Evolutionary conservation across 352 stramenopile species (phyloP).

Genomic region (Phytophthora cactorum): DNA sequence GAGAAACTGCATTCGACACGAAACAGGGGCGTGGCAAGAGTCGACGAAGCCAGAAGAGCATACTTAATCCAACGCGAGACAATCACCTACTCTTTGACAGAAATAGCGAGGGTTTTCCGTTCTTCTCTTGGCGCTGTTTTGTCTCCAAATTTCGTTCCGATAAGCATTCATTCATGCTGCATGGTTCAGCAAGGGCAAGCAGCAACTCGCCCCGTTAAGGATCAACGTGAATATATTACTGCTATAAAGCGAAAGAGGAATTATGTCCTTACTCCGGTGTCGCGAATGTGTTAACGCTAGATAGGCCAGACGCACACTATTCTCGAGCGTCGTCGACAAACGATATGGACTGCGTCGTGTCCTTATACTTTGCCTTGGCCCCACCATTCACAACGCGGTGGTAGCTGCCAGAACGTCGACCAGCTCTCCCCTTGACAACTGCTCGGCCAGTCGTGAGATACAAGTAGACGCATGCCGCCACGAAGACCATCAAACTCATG

Average conservation of each 20-base stretch:
- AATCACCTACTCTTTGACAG: too few relatives aligned
- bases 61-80: too few relatives aligned
- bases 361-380: constrained; percentile 46
- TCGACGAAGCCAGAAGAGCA: too few relatives aligned
- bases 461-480: constrained; percentile 55
- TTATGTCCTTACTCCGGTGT: background rate
- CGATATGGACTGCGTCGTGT: constrained; percentile 62
- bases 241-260: constrained; percentile 12
- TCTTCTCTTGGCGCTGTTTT: too few relatives aligned
- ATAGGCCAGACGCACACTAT: constrained; percentile 28
- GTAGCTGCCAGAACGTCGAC: constrained; percentile 37
- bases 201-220: too few relatives aligned
- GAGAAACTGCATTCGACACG: too few relatives aligned
- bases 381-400: constrained; percentile 41
- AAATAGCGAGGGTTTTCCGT: too few relatives aligned
- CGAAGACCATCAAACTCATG: constrained; percentile 67
- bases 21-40: too few relatives aligned
- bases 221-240: constrained; percentile 26
- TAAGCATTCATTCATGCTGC: too few relatives aligned
- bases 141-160: too few relatives aligned
- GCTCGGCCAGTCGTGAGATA: constrained; percentile 51
- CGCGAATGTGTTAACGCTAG: background rate
- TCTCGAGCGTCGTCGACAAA: constrained; percentile 81
- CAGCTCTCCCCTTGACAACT: constrained; percentile 14
- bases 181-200: too few relatives aligned